Percentiles rank a stretch among this genome's conserved stretches.
Evolutionary conservation across 176 grass and related monocot species (phyloP).

Genomic region (Melocanna baccifera): DNA sequence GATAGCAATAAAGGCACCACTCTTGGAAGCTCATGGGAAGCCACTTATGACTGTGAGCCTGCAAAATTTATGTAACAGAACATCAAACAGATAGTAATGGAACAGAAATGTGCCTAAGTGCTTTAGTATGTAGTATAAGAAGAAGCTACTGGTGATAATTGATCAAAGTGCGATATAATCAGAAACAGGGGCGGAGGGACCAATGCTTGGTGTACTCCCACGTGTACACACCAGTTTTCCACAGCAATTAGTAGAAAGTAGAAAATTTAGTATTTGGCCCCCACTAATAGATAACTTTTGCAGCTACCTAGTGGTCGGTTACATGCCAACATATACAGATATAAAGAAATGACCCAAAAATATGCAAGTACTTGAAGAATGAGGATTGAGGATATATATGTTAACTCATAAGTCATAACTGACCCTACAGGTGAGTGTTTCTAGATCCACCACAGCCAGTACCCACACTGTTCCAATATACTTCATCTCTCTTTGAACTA

Average conservation of each 20-base stretch:
- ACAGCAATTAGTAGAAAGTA: too few species aligned
- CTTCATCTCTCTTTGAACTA: background rate
- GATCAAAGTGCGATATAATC: conserved; percentile 14
- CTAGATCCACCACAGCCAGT: background rate
- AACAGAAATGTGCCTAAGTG: background rate
- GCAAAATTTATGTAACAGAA: conserved; percentile 21
- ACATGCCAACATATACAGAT: background rate
- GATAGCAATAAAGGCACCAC: conserved; percentile 17
- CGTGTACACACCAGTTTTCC: too few species aligned
- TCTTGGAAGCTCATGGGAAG: conserved; percentile 23
- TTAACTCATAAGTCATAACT: background rate
- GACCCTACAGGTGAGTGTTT: background rate
- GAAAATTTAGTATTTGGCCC: too few species aligned
- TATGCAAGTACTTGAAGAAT: conserved; percentile 1
- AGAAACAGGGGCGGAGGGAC: background rate
- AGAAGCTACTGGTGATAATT: background rate
- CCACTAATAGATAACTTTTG: too few species aligned
- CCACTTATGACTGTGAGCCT: conserved; percentile 26
- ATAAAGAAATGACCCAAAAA: conserved; percentile 2
- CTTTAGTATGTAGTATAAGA: conserved; percentile 10
- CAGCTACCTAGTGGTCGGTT: background rate
- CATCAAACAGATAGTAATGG: conserved; percentile 18
- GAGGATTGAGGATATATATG: background rate
- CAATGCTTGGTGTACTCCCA: too few species aligned
- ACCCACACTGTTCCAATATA: background rate